These are phyloP conservation scores for Hanseniaspora hatyaiensis DNA, from an alignment of 805 yeast species.

Conservation along the genomic window DNA sequence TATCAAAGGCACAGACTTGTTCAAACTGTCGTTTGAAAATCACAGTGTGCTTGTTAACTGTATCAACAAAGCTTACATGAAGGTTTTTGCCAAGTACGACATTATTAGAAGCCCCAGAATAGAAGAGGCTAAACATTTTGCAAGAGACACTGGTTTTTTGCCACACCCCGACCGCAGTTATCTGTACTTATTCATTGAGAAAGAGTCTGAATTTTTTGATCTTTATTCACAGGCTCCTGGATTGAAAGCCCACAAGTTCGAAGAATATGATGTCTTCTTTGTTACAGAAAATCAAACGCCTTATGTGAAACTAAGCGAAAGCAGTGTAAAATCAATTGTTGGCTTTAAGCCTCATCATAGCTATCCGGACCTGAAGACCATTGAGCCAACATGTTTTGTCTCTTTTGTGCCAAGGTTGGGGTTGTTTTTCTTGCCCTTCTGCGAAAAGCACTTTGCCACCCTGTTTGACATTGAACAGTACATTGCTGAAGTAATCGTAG, in stretches of 20 bases:
- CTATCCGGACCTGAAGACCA: background rate
- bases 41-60: conserved; percentile 25
- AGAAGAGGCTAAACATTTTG: conserved; percentile 21
- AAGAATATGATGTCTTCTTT: background rate
- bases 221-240: no score
- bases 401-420: conserved; percentile 7
- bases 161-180: conserved; percentile 20
- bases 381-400: conserved; percentile 11
- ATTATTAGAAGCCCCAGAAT: conserved; percentile 36
- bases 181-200: conserved; percentile 23
- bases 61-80: conserved; percentile 43
- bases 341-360: conserved; percentile 10
- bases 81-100: conserved; percentile 35
- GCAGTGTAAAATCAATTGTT: conserved; percentile 18
- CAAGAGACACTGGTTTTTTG: conserved; percentile 26
- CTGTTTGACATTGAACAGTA: background rate
- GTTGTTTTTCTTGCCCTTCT: conserved; percentile 1
- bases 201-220: background rate
- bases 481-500: conserved; percentile 1
- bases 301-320: conserved; percentile 16
- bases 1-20: conserved; percentile 26
- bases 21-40: conserved; percentile 20
- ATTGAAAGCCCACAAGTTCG: no score
- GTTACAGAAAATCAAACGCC: background rate
- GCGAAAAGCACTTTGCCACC: conserved; percentile 7